These are phyloP conservation scores for Nepenthes alata DNA, from an alignment of 179 eudicot genomes.

Conservation along the genomic window DNA sequence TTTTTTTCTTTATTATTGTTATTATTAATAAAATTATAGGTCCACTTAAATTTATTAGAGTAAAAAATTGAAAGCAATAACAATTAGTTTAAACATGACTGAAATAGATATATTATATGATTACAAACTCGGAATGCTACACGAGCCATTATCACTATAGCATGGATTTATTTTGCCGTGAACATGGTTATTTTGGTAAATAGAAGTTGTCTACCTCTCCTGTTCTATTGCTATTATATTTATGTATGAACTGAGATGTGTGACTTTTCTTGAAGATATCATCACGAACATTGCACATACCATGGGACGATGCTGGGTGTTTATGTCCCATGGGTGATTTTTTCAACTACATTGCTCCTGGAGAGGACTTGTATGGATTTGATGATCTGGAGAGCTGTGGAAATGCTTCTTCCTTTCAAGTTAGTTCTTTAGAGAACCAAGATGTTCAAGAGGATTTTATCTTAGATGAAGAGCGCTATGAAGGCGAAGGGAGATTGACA, in stretches of 20 bases:
- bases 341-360: constrained; percentile 85
- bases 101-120: too few relatives aligned
- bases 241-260: not conserved
- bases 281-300: constrained; percentile 82
- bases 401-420: constrained; percentile 14
- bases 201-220: not conserved
- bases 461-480: constrained; percentile 17
- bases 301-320: constrained; percentile 93
- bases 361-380: constrained; percentile 35
- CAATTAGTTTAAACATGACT: too few relatives aligned
- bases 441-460: constrained; percentile 14
- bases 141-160: too few relatives aligned
- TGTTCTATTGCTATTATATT: not conserved
- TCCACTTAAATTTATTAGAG: too few relatives aligned
- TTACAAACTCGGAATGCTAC: too few relatives aligned
- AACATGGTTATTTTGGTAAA: not conserved
- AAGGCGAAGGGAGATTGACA: constrained; percentile 34
- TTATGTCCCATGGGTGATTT: constrained; percentile 95
- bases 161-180: too few relatives aligned
- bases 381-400: constrained; percentile 11
- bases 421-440: constrained; percentile 12
- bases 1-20: too few relatives aligned
- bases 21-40: too few relatives aligned
- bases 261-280: constrained; percentile 46
- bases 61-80: too few relatives aligned